phyloP scores from a whole-genome alignment of 257 asterid species.

The Solanum okadae region DNA sequence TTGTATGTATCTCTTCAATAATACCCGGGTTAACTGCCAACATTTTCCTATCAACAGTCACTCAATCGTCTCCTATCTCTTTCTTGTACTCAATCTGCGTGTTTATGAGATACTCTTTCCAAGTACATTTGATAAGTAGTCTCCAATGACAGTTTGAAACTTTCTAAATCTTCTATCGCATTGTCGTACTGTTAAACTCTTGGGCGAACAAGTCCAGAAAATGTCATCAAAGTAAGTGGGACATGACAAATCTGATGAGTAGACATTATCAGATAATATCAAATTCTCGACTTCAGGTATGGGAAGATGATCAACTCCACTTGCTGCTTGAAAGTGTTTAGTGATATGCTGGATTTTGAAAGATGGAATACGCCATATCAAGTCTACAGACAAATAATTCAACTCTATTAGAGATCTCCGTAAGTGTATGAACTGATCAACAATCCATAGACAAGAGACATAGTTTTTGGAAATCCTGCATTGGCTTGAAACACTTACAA shows the following conservation, averaged over 20 bases:
- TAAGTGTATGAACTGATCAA: neutral
- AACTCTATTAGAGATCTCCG: neutral
- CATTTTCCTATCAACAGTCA: neutral
- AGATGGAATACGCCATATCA: neutral
- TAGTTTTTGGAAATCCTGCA: neutral
- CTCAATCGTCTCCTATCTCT: neutral
- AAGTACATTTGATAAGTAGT: neutral
- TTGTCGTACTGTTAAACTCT: neutral
- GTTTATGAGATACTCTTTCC: neutral
- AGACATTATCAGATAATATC: neutral
- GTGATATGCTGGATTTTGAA: neutral
- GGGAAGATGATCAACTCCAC: neutral
- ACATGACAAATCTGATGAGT: neutral
- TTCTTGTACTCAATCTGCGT: neutral
- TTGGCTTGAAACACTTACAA: neutral
- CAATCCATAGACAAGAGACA: neutral
- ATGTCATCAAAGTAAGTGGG: neutral
- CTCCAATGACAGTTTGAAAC: neutral
- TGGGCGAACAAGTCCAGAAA: neutral
- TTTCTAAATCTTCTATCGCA: neutral
- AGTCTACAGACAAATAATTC: neutral
- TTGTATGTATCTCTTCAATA: neutral
- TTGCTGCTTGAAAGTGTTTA: neutral
- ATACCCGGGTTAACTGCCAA: neutral
- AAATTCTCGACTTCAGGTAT: neutral